These are phyloP conservation scores for Chlamydomonas sphaeroides DNA, from an alignment of 139 green algal species.

Conservation along the genomic window DNA sequence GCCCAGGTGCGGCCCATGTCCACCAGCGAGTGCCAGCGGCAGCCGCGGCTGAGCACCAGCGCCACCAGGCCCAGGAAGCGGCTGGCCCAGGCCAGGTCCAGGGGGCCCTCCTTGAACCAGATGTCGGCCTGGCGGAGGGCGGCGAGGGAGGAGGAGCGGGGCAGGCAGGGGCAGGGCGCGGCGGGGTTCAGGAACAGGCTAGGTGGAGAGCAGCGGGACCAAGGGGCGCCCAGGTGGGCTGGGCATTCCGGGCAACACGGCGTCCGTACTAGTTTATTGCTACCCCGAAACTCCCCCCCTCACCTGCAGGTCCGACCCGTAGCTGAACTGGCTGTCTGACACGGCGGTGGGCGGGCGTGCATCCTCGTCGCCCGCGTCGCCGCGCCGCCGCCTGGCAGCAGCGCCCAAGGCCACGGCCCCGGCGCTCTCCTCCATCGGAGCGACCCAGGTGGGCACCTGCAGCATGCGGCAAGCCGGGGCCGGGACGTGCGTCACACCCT, in stretches of 20 bases:
- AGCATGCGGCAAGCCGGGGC: no score
- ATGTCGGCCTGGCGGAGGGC: conserved; percentile 55
- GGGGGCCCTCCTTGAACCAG: conserved; percentile 52
- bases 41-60: conserved; percentile 48
- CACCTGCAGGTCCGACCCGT: conserved; percentile 55
- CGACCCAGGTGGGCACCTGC: conserved; percentile 40
- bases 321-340: conserved; percentile 50
- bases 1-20: conserved; percentile 45
- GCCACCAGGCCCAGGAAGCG: conserved; percentile 43
- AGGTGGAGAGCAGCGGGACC: no score
- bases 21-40: conserved; percentile 56
- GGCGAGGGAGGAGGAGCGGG: no score
- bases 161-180: no score
- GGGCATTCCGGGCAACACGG: no score
- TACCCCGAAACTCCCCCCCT: no score
- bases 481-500: no score
- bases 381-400: not conserved
- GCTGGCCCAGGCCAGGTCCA: conserved; percentile 60
- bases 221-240: no score
- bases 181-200: no score
- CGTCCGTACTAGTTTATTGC: no score
- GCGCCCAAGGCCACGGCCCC: no score
- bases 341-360: not conserved
- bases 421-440: conserved; percentile 3
- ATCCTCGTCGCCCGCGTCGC: not conserved